A percentile compares a stretch with the other conserved stretches of the same genome.
Conservation (phyloP, 2,329 filamentous ascomycete genomes). For the Zymoseptoria brevis region DNA sequence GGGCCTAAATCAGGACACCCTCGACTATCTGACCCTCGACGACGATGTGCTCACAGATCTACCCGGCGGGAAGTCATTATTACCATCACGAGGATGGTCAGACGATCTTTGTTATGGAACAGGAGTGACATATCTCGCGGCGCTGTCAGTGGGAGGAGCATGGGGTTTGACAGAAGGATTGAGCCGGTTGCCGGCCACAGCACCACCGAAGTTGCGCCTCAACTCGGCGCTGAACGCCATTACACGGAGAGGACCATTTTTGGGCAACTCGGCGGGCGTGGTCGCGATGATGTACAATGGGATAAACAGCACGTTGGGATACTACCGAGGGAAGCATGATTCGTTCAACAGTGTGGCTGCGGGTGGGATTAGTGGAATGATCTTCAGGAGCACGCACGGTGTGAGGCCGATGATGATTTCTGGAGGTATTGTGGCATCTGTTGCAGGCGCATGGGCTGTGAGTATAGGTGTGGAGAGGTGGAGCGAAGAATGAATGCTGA, state of each 20-base stretch:
- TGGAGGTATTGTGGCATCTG: conserved; percentile 74
- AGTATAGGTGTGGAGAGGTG: conserved; percentile 33
- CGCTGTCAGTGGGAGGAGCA: conserved; percentile 72
- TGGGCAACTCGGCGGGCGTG: conserved; percentile 93
- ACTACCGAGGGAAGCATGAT: conserved; percentile 77
- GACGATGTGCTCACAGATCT: conserved; percentile 81
- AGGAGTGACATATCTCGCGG: conserved; percentile 86
- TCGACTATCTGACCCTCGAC: conserved; percentile 93
- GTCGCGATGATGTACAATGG: conserved; percentile 95
- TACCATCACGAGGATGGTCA: conserved; percentile 93
- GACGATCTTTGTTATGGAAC: conserved; percentile 98
- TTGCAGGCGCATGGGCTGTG: conserved; percentile 88
- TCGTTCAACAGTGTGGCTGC: conserved; percentile 79
- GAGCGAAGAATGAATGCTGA: conserved; percentile 1
- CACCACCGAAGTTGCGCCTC: conserved; percentile 79
- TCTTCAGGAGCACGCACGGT: conserved; percentile 95
- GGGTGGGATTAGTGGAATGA: conserved; percentile 78
- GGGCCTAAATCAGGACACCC: conserved; percentile 81
- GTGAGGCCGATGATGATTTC: conserved; percentile 90
- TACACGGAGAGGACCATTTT: conserved; percentile 83
- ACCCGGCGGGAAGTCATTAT: conserved; percentile 74
- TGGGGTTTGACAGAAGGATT: conserved; percentile 92
- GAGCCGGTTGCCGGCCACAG: conserved; percentile 59
- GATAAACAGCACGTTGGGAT: conserved; percentile 75
- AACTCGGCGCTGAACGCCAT: conserved; percentile 94